Evolutionary conservation across 2,329 filamentous ascomycete genomes (phyloP).

Genomic region (Penicillium digitatum): DNA sequence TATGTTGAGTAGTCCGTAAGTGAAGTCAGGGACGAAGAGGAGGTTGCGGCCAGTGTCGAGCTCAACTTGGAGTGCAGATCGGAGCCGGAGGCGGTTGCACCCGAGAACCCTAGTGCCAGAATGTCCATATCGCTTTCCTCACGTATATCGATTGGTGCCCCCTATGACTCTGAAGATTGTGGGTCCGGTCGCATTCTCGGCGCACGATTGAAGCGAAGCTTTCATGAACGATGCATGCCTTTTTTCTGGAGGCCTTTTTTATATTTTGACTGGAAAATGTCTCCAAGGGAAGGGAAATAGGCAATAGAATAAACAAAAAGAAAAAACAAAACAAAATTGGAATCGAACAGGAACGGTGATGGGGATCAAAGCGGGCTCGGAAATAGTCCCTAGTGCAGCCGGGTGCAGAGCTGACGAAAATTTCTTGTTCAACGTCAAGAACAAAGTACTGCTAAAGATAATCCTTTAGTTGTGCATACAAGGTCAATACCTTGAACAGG

Average conservation of each 20-base stretch:
- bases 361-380: constrained; percentile 19
- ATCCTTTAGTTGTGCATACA: neutral
- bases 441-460: constrained; percentile 6
- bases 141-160: constrained; percentile 16
- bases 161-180: constrained; percentile 15
- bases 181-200: constrained; percentile 29
- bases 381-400: constrained; percentile 21
- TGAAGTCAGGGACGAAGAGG: constrained; percentile 36
- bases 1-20: constrained; percentile 42
- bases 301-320: neutral
- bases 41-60: constrained; percentile 34
- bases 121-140: constrained; percentile 28
- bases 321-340: constrained; percentile 1
- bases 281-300: neutral
- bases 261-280: neutral
- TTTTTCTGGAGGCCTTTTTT: neutral
- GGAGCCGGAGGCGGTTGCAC: constrained; percentile 30
- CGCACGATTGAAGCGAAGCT: constrained; percentile 8
- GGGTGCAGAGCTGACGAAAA: constrained; percentile 12
- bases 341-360: constrained; percentile 8
- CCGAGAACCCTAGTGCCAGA: constrained; percentile 29
- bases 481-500: constrained; percentile 1
- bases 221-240: constrained; percentile 22
- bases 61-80: constrained; percentile 34
- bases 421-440: constrained; percentile 5